Evolutionary conservation across 1,139 yeast species (phyloP), one percentile per base, ranked within the genome.

Genomic region (Suhomyces maxii): DNA sequence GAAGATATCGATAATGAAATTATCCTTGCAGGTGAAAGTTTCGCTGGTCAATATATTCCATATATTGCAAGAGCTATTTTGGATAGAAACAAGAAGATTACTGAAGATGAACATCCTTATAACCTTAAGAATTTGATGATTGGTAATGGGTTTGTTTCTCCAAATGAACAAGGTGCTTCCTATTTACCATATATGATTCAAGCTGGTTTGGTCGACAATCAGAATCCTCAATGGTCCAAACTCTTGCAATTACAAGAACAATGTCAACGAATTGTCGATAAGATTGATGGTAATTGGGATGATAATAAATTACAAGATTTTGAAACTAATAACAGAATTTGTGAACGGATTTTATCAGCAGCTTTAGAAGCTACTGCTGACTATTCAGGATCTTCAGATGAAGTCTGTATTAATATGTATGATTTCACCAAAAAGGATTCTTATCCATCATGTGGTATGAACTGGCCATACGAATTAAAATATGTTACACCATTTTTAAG

Each of bases 121-220:
- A 72, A 84, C 47, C 62, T 91, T 47, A 73, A 79, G 51, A 93
- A 91, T 0, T 61, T 89, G n/a, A 56, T 90, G 53, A 86, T 93
- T 48, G 98, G 98, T 9, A 93, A 93, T 67, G 98, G 97, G 1
- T 93, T 97, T 96, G 82, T 93, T n/a, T 91, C 90, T 36, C 97
- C 98, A 1, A 80, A 83, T 52, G 78, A 80, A 44, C 99, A 93
- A 66, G 84, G 95, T 47, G 72, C 89, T 49, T 82, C 96, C 12
- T 90, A 87, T 58, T 66, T 89, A 34, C 96, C 96, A 1, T 91
- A 77, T 64, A 76, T 88, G 2, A 56, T 83, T 37, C 76, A 83
- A 14, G 76, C 81, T 7, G 86, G 84, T 0, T 55, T 93, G 8
- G 67, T 93, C 8, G 60, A 71, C 33, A 51, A 62, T 7, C 49